Evolutionary conservation across 1,284 basidiomycete genomes (phyloP), one percentile per base, ranked within the genome.

Genomic region (Puccinia polysora): DNA sequence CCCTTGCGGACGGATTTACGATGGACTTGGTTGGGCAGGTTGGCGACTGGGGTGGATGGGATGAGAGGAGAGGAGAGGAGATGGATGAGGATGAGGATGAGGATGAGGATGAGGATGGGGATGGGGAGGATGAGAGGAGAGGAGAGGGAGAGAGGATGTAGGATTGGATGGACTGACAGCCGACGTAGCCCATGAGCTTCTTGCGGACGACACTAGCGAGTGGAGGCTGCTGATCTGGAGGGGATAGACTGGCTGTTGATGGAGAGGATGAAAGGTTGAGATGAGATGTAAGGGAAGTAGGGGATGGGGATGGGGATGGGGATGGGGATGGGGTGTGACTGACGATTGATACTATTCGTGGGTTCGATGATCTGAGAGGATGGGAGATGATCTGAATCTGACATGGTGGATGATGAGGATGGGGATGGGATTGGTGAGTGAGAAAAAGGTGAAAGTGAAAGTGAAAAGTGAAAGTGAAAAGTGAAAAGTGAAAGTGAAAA

Each of bases 11-110:
- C 89, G 78, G 91, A 94, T 84, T 93, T 91, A 81, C 94, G 88
- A 83, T 96, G 94, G 59, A 96, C 91, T 81, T 97, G 93, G 85
- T 97, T 96, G 73, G 94, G 93, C 72, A 97, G 84, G 82, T 95
- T 97, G 80, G 92, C 90, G 79, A 90, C 78, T 79, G 73, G 28
- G 45, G 28, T 14, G 23, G 47, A 88, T 53, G 87, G 47, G 79
- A 80, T 18, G 65, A 32, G 65, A 38, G 55, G 25, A 70, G 2
- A 60, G 36, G n/a, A 47, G 47, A n/a, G 23, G 38, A 72, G 18
- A 18, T 20, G 40, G 23, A 28, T 40, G 14, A 36, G 56, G 45
- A 14, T 7, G 12, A 45, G 47, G 47, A 47, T 49, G 47, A 63
- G 23, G n/a, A 56, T 40, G 28, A 58, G 49, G 12, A 0, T 25